Evolutionary conservation across 176 grass and related monocot genomes (phyloP), one percentile per base, ranked within the genome.

Genomic region (Aechmea fasciata): DNA sequence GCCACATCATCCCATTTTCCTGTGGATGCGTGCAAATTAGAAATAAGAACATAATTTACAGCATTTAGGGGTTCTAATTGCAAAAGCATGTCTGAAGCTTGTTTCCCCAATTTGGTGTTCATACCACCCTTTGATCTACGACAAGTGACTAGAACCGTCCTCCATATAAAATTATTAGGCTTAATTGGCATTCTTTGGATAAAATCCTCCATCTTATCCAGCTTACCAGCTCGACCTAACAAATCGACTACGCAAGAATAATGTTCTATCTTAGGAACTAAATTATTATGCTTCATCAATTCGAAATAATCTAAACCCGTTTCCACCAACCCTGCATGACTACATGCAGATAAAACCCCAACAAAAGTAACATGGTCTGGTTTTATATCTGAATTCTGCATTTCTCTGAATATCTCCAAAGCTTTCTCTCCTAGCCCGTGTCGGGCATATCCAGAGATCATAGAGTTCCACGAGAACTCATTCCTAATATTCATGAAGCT

Each of bases 381-480:
- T 59, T 11, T 64, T 69, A 67, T 66, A 74, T 64, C 72, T 2
- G 52, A 79, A 52, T 15, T 65, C 64, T 77, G 83, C 90, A 94
- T 94, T 84, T 94, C 75, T 49, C 79, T 73, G 67, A 94, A 94
- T 24, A 80, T 75, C 50, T 86, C 83, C 73, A 87, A 67, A 80
- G 86, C 90, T 78, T 94, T 81, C 71, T 67, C 77, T 63, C 80
- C 83, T 22, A 84, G 69, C 47, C 90, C 90, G 83, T 94, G 83
- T 70, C 83, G 80, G 61, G 83, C 90, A 81, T 81, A 94, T 74
- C 80, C 90, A 71, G 85, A 94, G 76, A 94, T 94, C 90, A 94
- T 94, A 52, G 86, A 94, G 64, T 94, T 94, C 85, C 85, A 94
- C 57, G 83, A 83, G 73, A 94, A 89, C 63, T 94, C 72, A 76